These are phyloP conservation scores for Phylloporus arenicola DNA, from an alignment of 768 basidiomycete genomes.

Conservation along the genomic window DNA sequence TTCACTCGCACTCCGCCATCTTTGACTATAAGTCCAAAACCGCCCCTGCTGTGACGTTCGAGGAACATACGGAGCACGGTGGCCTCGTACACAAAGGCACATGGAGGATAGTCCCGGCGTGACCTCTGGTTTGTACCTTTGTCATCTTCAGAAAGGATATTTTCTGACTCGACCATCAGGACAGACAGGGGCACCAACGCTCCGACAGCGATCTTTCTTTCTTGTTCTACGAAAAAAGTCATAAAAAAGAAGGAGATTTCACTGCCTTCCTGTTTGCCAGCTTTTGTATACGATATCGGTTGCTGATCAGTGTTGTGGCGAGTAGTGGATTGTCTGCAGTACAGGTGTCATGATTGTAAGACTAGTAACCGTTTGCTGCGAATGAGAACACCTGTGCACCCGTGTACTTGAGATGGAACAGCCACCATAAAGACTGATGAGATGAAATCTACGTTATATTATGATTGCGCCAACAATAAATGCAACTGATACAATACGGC, in stretches of 20 bases:
- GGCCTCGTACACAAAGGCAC: background rate
- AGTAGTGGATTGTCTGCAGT: background rate
- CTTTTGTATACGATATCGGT: background rate
- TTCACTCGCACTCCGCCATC: constrained; percentile 8
- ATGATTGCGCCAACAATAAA: background rate
- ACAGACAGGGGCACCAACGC: too few relatives aligned
- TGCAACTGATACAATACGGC: background rate
- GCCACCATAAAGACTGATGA: too few relatives aligned
- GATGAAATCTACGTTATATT: background rate
- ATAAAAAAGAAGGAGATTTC: background rate
- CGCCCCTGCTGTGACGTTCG: background rate
- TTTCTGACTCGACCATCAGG: background rate
- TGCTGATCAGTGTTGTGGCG: background rate
- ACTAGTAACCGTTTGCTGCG: background rate
- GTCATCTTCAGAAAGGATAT: background rate
- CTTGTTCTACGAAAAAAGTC: background rate
- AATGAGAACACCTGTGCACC: background rate
- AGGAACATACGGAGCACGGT: background rate
- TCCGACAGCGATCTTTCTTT: background rate
- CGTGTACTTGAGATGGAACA: background rate
- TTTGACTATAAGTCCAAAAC: background rate
- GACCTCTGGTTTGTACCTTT: background rate
- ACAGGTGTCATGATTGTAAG: background rate
- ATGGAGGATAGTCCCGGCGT: background rate
- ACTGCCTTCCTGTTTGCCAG: background rate